Evolutionary conservation across 176 grass and related monocot species (phyloP), one percentile per base, ranked within the genome.

Genomic region (Melocanna baccifera): DNA sequence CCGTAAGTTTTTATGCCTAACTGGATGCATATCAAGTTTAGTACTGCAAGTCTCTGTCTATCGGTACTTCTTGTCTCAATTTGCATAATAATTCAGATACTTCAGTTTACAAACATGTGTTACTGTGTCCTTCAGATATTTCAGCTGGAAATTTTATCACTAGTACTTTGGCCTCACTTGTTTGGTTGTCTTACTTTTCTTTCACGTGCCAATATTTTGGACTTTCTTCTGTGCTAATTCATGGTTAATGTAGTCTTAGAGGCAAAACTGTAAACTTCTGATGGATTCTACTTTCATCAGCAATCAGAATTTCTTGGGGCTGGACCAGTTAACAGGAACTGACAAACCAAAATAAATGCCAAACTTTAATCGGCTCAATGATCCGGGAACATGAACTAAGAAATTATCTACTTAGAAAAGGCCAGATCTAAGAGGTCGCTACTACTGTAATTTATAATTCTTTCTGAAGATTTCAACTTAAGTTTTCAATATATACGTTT

Each of bases 111-210:
- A 32, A 63, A 25, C 13, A 61, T 73, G 19, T 25, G 4, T 36
- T 53, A 40, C 14, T 75, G 53, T 84, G 51, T 42, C 13, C 22
- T 64, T 74, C 12, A n/a, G 13, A 70, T 81, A 40, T n/a, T 14
- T 75, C 4, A 8, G 43, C 62, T 66, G 22, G 1, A 11, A 53
- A 81, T 19, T 41, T 42, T 19, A 22, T 9, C 20, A 5, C 36
- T 41, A 70, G 34, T 56, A 69, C 8, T 55, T 55, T 69, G 46
- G 20, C 78, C 45, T 26, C 78, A 19, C 22, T 28, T 69, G 15
- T 56, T 81, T 81, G 42, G 6, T 50, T 69, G 45, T 56, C 32
- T 81, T 69, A 56, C 48, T 69, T 32, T 69, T 68, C 36, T 59
- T 59, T 11, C 26, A 5, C 55, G 28, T 43, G 50, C 65, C 64